These are phyloP conservation scores for Pythium diclinum DNA, from an alignment of 352 stramenopile species.

Conservation along the genomic window DNA sequence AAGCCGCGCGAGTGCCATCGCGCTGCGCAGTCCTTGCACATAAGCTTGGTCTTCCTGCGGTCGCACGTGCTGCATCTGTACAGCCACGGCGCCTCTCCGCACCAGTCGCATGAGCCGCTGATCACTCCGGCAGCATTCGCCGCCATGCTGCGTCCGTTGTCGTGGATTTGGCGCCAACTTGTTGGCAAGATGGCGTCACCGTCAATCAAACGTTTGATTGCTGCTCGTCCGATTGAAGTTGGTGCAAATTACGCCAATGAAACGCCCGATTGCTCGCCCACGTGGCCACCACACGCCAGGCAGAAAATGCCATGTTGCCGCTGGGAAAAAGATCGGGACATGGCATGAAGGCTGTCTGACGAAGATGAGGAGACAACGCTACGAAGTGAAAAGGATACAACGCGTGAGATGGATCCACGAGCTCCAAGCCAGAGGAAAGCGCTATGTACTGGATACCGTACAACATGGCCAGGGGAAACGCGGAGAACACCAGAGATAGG, in stretches of 20 bases:
- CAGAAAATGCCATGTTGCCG: constrained; percentile 13
- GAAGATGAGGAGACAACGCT: not conserved
- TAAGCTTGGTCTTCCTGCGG: constrained; percentile 25
- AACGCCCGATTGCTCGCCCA: constrained; percentile 8
- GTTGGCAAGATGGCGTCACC: not conserved
- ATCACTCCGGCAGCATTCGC: not conserved
- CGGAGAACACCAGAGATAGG: not conserved
- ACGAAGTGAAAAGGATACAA: not conserved
- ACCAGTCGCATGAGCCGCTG: constrained; percentile 32
- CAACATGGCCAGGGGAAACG: not conserved
- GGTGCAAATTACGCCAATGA: constrained; percentile 15
- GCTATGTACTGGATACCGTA: not conserved
- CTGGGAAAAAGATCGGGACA: constrained; percentile 1
- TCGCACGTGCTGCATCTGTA: constrained; percentile 38
- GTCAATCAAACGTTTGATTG: constrained; percentile 30
- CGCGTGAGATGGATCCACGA: not conserved
- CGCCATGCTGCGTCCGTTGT: not conserved
- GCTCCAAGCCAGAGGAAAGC: not conserved
- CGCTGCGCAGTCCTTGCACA: constrained; percentile 32
- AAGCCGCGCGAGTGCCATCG: constrained; percentile 43
- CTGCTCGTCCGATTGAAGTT: constrained; percentile 7
- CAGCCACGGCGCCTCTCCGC: constrained; percentile 32
- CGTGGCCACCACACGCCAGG: constrained; percentile 23
- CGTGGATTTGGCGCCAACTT: constrained; percentile 16
- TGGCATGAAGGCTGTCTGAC: not conserved